phyloP scores from a whole-genome alignment of 805 yeast genomes.

The Nakazawaea molendinolei region DNA sequence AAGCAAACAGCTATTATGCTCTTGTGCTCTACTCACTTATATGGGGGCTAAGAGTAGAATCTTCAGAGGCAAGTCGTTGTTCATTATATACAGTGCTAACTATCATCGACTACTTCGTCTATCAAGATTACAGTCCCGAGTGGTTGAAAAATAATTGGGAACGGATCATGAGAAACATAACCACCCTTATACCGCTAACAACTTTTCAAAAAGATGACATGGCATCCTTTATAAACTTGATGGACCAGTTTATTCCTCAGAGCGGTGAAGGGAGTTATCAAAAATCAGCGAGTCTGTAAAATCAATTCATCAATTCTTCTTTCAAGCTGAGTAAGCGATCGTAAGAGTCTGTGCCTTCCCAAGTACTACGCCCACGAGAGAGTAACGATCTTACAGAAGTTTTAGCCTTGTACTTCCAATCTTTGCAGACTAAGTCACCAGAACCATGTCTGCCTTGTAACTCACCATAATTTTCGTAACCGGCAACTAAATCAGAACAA shows the following conservation, averaged over 20 bases:
- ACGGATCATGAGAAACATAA: slow-evolving; percentile 14
- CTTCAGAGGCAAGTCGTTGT: slow-evolving; percentile 26
- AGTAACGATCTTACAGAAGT: slow-evolving; percentile 65
- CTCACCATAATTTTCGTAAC: slow-evolving; percentile 85
- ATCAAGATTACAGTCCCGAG: slow-evolving; percentile 15
- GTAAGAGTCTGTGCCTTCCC: slow-evolving; percentile 84
- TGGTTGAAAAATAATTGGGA: slow-evolving; percentile 15
- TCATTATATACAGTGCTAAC: slow-evolving; percentile 21
- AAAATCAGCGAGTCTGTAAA: background rate
- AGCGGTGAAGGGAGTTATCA: background rate
- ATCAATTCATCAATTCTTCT: slow-evolving; percentile 27
- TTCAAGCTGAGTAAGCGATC: slow-evolving; percentile 49
- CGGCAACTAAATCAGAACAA: slow-evolving; percentile 73
- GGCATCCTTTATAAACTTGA: slow-evolving; percentile 3
- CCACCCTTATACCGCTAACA: slow-evolving; percentile 17
- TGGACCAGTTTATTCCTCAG: slow-evolving; percentile 4
- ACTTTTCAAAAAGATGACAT: slow-evolving; percentile 4
- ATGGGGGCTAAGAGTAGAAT: slow-evolving; percentile 33
- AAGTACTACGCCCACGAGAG: slow-evolving; percentile 69
- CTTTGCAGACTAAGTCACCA: slow-evolving; percentile 81
- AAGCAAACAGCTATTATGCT: slow-evolving; percentile 22
- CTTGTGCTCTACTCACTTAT: slow-evolving; percentile 27
- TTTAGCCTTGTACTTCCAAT: slow-evolving; percentile 84
- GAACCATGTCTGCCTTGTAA: slow-evolving; percentile 72
- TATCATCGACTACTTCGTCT: slow-evolving; percentile 17